These are phyloP conservation scores for Ophiostoma himal-ulmi DNA, from an alignment of 2,329 filamentous ascomycete genomes.

Conservation along the genomic window DNA sequence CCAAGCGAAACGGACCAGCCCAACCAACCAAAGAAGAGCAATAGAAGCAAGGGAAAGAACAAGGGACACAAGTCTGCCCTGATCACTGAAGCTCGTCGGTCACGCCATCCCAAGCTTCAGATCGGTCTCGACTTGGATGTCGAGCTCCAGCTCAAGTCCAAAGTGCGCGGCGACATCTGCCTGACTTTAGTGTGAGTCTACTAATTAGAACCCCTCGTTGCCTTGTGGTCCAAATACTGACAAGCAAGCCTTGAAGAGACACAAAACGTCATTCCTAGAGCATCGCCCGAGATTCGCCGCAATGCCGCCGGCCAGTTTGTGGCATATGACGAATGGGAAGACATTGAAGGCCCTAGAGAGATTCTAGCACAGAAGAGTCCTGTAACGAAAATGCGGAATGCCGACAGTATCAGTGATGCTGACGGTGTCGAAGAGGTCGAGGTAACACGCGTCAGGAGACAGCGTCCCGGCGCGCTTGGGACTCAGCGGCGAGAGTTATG, in stretches of 20 bases:
- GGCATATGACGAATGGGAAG: slow-evolving; percentile 19
- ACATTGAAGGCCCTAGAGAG: not conserved
- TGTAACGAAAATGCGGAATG: not conserved
- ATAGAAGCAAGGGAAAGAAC: not conserved
- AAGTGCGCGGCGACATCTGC: slow-evolving; percentile 69
- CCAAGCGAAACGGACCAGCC: not conserved
- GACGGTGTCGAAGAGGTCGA: slow-evolving; percentile 11
- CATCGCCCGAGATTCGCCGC: slow-evolving; percentile 24
- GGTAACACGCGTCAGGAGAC: slow-evolving; percentile 2
- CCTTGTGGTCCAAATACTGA: not conserved
- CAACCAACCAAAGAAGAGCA: not conserved
- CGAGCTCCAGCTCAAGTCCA: slow-evolving; percentile 73
- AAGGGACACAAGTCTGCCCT: not conserved
- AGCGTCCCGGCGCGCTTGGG: not conserved
- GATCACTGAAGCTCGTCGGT: slow-evolving; percentile 6
- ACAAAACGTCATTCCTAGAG: slow-evolving; percentile 14
- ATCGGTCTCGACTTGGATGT: slow-evolving; percentile 59
- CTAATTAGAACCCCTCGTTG: not conserved
- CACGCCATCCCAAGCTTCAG: slow-evolving; percentile 28
- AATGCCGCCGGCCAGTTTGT: slow-evolving; percentile 20
- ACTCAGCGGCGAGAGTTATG: slow-evolving; percentile 21
- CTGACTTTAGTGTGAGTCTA: slow-evolving; percentile 60
- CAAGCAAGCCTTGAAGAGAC: slow-evolving; percentile 24
- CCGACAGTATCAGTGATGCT: not conserved
- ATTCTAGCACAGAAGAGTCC: not conserved